Evolutionary conservation across 768 basidiomycete species (phyloP), one percentile per base, ranked within the genome.

Genomic region (Porphyrellus cyaneotinctus): DNA sequence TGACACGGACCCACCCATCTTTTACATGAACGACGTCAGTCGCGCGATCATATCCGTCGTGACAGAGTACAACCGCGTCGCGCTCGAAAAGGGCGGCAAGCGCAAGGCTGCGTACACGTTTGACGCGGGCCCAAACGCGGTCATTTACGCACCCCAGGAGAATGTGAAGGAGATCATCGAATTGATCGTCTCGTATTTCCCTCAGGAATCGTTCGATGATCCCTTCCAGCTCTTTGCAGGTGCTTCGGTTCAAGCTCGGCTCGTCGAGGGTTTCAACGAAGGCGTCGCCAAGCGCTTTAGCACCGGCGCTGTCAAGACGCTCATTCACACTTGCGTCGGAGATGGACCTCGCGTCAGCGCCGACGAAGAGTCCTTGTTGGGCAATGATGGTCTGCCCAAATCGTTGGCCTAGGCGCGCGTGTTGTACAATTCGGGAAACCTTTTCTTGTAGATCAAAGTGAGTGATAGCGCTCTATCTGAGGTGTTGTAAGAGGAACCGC

Each of bases 21-120:
- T 99, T 71, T 99, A 99, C 78, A 86, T 99, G 84, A 97, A 97
- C 75, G 97, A 99, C 72, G 91, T 95, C 62, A 88, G 85, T 51
- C 80, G 89, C n/a, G 71, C 91, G n/a, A 91, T 99, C 73, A 91
- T 99, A 66, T 77, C 85, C 7, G 72, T 97, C 64, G 78, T 99
- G 59, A 87, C 88, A 37, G 97, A 98, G 73, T 85, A 93, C 75
- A 99, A 99, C 74, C 83, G 95, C 18, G 76, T 90, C 20, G 76
- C 83, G 2, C 71, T 87, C 32, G 84, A 74, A 52, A 72, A 54
- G 67, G 81, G 70, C 42, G 75, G 76, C 2, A 80, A 81, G 47
- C 75, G 83, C 69, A 84, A 89, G 64, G 97, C 94, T 0, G 97
- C 95, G 37, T 99, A 99, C 72, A 99, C 97, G n/a, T 98, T 88